Evolutionary conservation across 2,329 filamentous ascomycete species (phyloP), one percentile per base, ranked within the genome.

Genomic region (Thyridium curvatum): DNA sequence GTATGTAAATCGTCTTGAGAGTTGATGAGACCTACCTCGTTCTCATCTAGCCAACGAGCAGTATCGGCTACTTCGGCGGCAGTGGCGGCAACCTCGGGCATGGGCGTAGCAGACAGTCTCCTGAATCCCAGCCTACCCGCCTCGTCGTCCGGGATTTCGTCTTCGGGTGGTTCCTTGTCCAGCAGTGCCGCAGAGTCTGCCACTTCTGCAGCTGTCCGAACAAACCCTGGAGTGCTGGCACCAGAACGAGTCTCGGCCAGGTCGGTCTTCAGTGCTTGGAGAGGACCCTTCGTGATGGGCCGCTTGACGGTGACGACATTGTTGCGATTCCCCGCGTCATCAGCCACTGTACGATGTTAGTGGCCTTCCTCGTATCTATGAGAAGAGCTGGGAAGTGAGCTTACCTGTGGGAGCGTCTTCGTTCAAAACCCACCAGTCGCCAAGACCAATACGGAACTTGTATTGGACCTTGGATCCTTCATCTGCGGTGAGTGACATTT

Each of bases 401-500:
- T 47, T 65, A 84, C 82, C 69, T 39, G 69, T 78, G 12, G 77
- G 72, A 39, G 71, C 67, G 33, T 65, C 66, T 41, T 86, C 78
- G 48, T 88, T 77, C 34, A 86, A 58, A 17, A 79, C 66, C 83
- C 83, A 86, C 77, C 79, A 85, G 46, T 85, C 74, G 35, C 76
- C 77, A 15, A 69, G 56, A 9, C 82, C 83, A 29, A 84, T 64
- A 21, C 82, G 74, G 49, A 89, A 84, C 59, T 87, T 89, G 70
- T 88, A 90, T 51, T 85, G 79, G 47, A 86, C 77, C 41, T 77
- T 71, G 34, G 74, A 70, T 16, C 73, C 74, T 16, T 73, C 64
- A 14, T 75, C 65, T 8, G 74, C 66, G 29, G 69, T 55, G 33
- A 86, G 66, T 1, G 68, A 59, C 41, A 77, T 77, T 32, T 60